Conservation (phyloP, 768 basidiomycete genomes). For the Suillus luteus region DNA sequence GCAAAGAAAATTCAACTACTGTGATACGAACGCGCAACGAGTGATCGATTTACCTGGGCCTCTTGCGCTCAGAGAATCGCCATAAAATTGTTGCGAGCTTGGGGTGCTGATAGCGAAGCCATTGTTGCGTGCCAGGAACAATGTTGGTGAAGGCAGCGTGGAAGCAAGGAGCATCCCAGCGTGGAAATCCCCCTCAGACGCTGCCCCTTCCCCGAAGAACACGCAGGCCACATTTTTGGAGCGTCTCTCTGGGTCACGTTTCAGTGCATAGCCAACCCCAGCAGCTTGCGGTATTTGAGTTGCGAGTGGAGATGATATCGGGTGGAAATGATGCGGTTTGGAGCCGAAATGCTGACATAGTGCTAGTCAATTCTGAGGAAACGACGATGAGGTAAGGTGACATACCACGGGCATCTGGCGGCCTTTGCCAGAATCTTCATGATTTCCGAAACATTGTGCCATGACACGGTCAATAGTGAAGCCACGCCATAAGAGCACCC, state of each 20-base stretch:
- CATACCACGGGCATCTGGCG: conserved; percentile 92
- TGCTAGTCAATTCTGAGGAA: conserved; percentile 5
- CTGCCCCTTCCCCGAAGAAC: conserved; percentile 93
- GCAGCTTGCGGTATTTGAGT: conserved; percentile 97
- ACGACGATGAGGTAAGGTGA: background rate
- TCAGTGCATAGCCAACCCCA: conserved; percentile 88
- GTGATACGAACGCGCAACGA: background rate
- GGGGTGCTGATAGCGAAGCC: conserved; percentile 97
- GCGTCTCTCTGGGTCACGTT: conserved; percentile 69
- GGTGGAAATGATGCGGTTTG: conserved; percentile 82
- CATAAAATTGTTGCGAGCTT: conserved; percentile 83
- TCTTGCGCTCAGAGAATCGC: conserved; percentile 90
- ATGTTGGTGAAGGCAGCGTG: conserved; percentile 69
- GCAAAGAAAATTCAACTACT: background rate
- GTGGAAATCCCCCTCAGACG: conserved; percentile 95
- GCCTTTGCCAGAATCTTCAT: conserved; percentile 84
- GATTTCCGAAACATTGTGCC: conserved; percentile 90
- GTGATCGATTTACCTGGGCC: conserved; percentile 58
- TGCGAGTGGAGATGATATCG: conserved; percentile 90
- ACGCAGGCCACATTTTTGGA: conserved; percentile 80
- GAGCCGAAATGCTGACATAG: conserved; percentile 79
- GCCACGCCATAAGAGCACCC: conserved; percentile 86
- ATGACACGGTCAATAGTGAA: conserved; percentile 80
- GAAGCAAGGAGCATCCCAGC: conserved; percentile 84
- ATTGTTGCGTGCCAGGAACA: conserved; percentile 81